Percentiles rank a stretch among this genome's conserved stretches.
Evolutionary conservation across 1,139 yeast species (phyloP).

Genomic region (Geotrichum bryndzae): DNA sequence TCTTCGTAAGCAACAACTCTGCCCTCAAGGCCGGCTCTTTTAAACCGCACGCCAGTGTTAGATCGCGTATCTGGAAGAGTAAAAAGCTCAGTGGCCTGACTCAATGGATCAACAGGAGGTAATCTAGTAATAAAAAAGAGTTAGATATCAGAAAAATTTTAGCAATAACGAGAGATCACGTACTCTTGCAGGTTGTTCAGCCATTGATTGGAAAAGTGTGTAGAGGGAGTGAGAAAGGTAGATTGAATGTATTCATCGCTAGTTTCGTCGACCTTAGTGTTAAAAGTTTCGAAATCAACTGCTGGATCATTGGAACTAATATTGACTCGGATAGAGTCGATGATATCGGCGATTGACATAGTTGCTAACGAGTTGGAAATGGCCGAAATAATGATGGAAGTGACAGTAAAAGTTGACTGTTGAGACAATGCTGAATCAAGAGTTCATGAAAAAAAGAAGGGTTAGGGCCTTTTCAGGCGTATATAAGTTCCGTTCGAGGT

Average conservation of each 20-base stretch:
- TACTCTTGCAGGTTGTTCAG: conserved; percentile 33
- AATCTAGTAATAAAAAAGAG: conserved; percentile 24
- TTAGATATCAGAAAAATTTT: background rate
- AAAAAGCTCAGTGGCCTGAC: conserved; percentile 34
- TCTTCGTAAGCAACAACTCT: conserved; percentile 58
- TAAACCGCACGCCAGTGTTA: conserved; percentile 38
- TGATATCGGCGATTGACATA: conserved; percentile 10
- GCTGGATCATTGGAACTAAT: background rate
- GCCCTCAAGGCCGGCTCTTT: conserved; percentile 70
- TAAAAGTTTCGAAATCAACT: background rate
- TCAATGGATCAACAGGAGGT: conserved; percentile 36
- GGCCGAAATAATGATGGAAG: background rate
- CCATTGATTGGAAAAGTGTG: conserved; percentile 33
- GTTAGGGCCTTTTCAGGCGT: background rate
- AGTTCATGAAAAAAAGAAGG: background rate
- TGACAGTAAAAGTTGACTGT: background rate
- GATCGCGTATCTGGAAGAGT: conserved; percentile 37
- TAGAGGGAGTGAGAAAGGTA: conserved; percentile 33
- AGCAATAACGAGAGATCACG: conserved; percentile 13
- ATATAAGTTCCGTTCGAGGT: too few relatives aligned
- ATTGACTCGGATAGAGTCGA: conserved; percentile 10
- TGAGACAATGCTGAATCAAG: background rate
- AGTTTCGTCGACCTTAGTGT: conserved; percentile 12
- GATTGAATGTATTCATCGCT: conserved; percentile 24
- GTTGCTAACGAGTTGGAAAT: background rate